Evolutionary conservation across 306 rosid species (phyloP), one percentile per base, ranked within the genome.

Genomic region (Sphenostylis stenocarpa): DNA sequence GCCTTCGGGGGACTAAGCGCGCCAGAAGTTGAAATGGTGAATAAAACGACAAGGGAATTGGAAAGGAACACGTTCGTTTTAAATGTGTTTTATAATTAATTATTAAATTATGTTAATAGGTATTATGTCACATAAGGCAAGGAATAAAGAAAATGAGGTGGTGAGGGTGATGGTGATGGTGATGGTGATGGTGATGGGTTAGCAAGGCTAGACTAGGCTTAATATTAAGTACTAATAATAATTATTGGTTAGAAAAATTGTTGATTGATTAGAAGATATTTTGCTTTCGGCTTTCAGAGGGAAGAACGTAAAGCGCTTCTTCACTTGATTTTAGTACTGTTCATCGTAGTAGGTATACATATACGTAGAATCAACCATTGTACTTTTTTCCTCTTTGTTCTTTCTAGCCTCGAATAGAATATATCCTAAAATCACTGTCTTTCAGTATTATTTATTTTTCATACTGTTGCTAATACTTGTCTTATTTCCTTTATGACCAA

Each of bases 11-110:
- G n/a, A n/a, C n/a, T n/a, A n/a, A n/a, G n/a, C n/a, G n/a, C n/a
- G n/a, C n/a, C n/a, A n/a, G n/a, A n/a, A n/a, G n/a, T n/a, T 26
- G 28, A 26, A 26, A 26, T 26, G 28, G 31, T 20, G 21, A 0
- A 34, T 53, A 44, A 81, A 81, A 76, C 81, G 85, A 81, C 85
- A 81, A 68, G 58, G 9, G 41, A 21, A 36, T 11, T 60, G 26
- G 81, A 81, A 67, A 33, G 16, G 53, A 70, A 81, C 34, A 33
- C 39, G 44, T 20, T 81, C 52, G 11, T 13, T 43, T 44, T 9
- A 4, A 67, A 29, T 55, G 44, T 38, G 23, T 20, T 19, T 66
- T 45, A 45, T 0, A 9, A 31, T 0, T 31, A 31, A 4, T 3
- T 2, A 31, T 31, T 38, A 38, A 1, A 10, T 38, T 38, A 38